Base-by-base conservation (phyloP, 2,329 filamentous ascomycete genomes). In the Ceratocystis lukuohia region DNA sequence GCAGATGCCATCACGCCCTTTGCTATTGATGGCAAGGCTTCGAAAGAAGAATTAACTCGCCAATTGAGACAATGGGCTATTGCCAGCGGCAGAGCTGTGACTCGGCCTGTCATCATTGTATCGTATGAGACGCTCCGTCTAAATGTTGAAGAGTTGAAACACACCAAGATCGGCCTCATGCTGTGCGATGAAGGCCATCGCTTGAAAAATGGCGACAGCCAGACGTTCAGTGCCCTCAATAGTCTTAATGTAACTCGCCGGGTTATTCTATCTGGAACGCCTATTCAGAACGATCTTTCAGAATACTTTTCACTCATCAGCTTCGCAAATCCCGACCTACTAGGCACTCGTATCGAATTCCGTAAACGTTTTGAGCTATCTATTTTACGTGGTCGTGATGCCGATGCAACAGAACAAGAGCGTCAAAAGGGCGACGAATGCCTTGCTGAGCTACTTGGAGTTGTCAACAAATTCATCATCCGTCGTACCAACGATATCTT, bases 381-480 rank as follows among this genome's bases (percentile, higher is more conserved):
- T 0, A 99, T 99, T 72, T 79, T 97, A 30, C 86, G 88, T 66
- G 93, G 94, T 61, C 88, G 94, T 71, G 94, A 99, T 76, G 91
- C 94, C 15, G 89, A 88, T 70, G 94, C 92, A 4, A 87, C 88
- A 3, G 91, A 96, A 69, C 82, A 83, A 56, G 91, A 96, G 65
- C 84, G 89, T 41, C 81, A 90, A 73, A 88, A 86, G 70, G 94
- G 94, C 7, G 89, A 96, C 70, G 87, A 92, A 71, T 86, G 91
- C 64, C 83, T 96, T 22, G 80, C 81, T 3, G 93, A 96, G 72
- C 82, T 99, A 15, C 84, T 96, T 2, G 80, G 80, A 1, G 79
- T 96, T 57, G 94, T 99, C 73, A 99, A 97, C 78, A 96, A 96
- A 73, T 99, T 99, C 77, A 95, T 99, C 74, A 99, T 99, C 71